phyloP scores from a whole-genome alignment of 805 yeast species.

The Yamadazyma nakazawae region DNA sequence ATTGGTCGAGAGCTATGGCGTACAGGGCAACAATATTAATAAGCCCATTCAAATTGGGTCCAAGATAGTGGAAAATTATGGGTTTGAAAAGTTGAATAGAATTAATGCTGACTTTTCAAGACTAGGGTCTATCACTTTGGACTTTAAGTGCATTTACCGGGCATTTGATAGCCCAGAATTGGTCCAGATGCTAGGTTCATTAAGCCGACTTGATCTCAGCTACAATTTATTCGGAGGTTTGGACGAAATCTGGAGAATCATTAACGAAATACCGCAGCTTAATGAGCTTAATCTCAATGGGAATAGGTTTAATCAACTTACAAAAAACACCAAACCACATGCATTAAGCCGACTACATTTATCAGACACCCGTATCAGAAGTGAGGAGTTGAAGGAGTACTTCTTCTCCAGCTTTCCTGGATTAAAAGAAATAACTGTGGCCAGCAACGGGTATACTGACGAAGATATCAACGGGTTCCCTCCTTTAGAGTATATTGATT shows the following conservation, averaged over 20 bases:
- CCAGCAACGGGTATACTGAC: constrained; percentile 31
- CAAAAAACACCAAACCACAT: background rate
- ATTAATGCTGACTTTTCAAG: constrained; percentile 45
- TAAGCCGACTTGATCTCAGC: constrained; percentile 52
- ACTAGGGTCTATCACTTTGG: constrained; percentile 50
- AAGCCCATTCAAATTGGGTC: constrained; percentile 45
- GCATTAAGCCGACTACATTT: constrained; percentile 21
- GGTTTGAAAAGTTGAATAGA: constrained; percentile 56
- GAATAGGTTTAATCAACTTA: constrained; percentile 33
- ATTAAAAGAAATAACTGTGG: constrained; percentile 29
- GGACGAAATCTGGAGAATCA: constrained; percentile 34
- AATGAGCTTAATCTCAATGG: constrained; percentile 51
- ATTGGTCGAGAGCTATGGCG: constrained; percentile 27
- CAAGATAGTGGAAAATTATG: constrained; percentile 60
- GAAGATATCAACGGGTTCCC: constrained; percentile 9
- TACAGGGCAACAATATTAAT: constrained; percentile 22
- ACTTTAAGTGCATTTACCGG: constrained; percentile 34
- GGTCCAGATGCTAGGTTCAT: constrained; percentile 15
- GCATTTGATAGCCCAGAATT: constrained; percentile 7
- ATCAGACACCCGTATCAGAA: constrained; percentile 22
- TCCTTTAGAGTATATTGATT: constrained; percentile 18
- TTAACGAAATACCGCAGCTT: constrained; percentile 35
- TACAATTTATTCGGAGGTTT: constrained; percentile 52
- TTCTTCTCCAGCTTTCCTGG: constrained; percentile 35
- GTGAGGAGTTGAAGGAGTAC: constrained; percentile 13